A percentile compares a stretch with the other conserved stretches of the same genome.
Evolutionary conservation across 305 asterid species (phyloP).

Genomic region (Plantago lanceolata): DNA sequence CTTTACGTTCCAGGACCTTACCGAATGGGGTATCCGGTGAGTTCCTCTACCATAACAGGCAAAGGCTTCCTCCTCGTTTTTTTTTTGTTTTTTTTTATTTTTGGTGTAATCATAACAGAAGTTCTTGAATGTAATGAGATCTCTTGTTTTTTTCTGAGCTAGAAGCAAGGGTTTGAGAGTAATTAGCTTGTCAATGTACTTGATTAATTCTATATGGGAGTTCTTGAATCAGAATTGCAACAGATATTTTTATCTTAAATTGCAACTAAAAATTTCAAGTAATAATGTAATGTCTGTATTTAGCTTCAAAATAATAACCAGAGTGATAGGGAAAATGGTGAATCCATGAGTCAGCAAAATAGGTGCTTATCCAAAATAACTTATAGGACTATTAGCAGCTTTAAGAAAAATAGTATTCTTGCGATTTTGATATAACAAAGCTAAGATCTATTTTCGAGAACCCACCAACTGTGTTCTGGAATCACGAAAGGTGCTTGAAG

Average conservation of each 20-base stretch:
- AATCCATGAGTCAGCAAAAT: no score
- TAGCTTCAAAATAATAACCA: neutral
- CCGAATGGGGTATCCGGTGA: slow-evolving; percentile 31
- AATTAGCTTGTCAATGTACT: neutral
- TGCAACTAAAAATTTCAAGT: no score
- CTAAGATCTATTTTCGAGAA: neutral
- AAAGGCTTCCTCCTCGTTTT: no score
- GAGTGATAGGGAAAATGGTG: no score
- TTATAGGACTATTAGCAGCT: no score
- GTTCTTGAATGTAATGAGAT: no score
- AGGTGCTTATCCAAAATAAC: no score
- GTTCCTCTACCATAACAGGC: slow-evolving; percentile 17
- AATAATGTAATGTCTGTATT: no score
- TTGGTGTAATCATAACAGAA: slow-evolving; percentile 1
- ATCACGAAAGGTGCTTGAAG: slow-evolving; percentile 14
- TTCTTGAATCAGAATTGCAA: neutral
- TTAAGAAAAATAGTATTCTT: no score
- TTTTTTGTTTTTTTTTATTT: slow-evolving; percentile 7
- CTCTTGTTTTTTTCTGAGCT: no score
- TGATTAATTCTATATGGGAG: neutral
- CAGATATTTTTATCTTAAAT: no score
- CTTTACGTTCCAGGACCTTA: slow-evolving; percentile 24
- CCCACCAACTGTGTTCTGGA: slow-evolving; percentile 1
- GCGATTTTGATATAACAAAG: no score
- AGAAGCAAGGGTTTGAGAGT: neutral